phyloP scores from a whole-genome alignment of 2,329 filamentous ascomycete genomes.

The Aureobasidium namibiae region DNA sequence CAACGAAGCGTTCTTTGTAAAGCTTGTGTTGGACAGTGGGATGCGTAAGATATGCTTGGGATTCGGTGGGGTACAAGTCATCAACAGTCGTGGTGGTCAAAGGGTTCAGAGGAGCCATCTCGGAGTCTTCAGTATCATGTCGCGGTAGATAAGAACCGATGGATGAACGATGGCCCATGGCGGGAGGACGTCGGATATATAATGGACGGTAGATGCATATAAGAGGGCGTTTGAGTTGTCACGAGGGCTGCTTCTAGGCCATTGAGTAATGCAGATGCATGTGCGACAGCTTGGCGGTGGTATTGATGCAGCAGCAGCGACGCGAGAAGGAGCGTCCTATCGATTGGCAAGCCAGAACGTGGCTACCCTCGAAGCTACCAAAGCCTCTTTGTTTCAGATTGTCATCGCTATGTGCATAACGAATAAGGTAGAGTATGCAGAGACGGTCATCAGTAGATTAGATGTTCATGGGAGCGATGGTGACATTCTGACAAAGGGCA shows the following conservation, averaged over 20 bases:
- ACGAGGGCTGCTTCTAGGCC: not conserved
- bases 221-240: not conserved
- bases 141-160: not conserved
- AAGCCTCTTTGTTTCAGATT: too few species aligned
- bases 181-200: not conserved
- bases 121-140: not conserved
- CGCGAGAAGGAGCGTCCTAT: not conserved
- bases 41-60: not conserved
- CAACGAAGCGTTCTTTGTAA: conserved; percentile 87
- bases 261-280: not conserved
- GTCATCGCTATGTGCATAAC: too few species aligned
- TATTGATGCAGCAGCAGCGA: not conserved
- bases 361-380: not conserved
- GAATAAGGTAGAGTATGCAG: not conserved
- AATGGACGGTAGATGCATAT: not conserved
- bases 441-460: too few species aligned
- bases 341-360: not conserved
- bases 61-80: not conserved
- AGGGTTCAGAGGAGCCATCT: conserved; percentile 5
- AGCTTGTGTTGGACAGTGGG: conserved; percentile 35
- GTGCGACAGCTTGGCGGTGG: not conserved
- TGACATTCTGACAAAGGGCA: not conserved
- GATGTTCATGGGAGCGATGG: too few species aligned
- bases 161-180: not conserved
- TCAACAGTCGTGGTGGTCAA: not conserved